These are phyloP conservation scores for Daldinia decipiens DNA, from an alignment of 495 filamentous ascomycete genomes.

Conservation along the genomic window DNA sequence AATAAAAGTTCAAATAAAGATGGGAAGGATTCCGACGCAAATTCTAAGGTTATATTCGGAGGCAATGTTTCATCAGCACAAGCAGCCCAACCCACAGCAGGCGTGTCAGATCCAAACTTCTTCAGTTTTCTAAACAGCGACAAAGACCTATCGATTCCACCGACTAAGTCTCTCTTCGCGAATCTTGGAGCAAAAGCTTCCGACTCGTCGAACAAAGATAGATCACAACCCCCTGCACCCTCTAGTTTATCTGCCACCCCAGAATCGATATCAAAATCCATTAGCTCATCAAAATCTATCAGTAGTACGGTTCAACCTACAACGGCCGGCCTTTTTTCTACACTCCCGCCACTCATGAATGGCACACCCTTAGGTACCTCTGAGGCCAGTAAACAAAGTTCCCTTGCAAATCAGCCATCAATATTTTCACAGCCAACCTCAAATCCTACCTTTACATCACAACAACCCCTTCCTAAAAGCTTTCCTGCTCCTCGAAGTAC, in stretches of 20 bases:
- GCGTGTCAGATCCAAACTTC: background rate
- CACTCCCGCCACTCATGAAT: background rate
- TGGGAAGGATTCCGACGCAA: background rate
- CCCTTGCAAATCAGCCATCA: background rate
- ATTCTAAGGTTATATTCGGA: constrained; percentile 17
- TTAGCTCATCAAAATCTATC: background rate
- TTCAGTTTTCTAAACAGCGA: constrained; percentile 8
- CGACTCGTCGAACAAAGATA: constrained; percentile 17
- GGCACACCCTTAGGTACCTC: background rate
- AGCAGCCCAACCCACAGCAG: background rate
- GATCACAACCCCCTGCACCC: background rate
- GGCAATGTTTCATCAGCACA: background rate
- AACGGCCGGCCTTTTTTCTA: background rate
- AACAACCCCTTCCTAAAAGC: background rate
- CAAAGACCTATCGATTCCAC: constrained; percentile 17
- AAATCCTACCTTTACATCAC: background rate
- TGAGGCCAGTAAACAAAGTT: background rate
- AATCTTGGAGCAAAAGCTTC: constrained; percentile 1
- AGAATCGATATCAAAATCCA: background rate
- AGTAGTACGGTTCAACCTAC: constrained; percentile 9
- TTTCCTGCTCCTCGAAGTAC: background rate
- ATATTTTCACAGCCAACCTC: constrained; percentile 2
- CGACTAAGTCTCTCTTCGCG: background rate
- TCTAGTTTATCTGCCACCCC: constrained; percentile 1
- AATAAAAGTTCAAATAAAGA: background rate